Evolutionary conservation across 2,329 filamentous ascomycete genomes (phyloP), one percentile per base, ranked within the genome.

Genomic region (Elsinoe ampelina): DNA sequence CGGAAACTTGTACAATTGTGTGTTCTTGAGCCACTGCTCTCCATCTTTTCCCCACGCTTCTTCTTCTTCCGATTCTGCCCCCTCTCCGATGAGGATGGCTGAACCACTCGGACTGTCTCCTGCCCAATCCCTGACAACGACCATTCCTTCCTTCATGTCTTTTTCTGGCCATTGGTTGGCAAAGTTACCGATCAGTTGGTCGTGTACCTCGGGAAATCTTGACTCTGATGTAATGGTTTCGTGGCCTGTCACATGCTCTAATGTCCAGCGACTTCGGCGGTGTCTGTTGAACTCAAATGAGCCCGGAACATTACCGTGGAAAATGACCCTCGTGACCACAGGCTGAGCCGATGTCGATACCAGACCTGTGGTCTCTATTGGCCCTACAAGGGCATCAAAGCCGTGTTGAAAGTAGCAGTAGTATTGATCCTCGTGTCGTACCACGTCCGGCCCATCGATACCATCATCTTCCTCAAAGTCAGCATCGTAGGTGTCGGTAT

Each of bases 371-470:
- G 59, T 5, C 15, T 41, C 47, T 22, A 5, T 38, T 0, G 88
- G 83, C 0, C 92, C 95, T n/a, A 98, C 81, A 4, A 97, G 78
- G 8, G 96, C 81, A 70, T 98, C 93, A 66, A 98, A 95, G 1
- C 93, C 93, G 60, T 95, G 85, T 62, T 92, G 86, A 68, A 96
- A 98, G 70, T 98, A 98, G 69, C 97, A 97, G 72, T 93, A 96
- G 69, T 97, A 98, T 36, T 76, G 72, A 67, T 95, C 89, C 3
- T 83, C 80, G 1, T 71, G 70, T 54, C 83, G 83, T 42, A 82
- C 79, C 13, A 82, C 68, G 2, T 74, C 79, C 58, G 80, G 80
- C 19, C 80, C 76, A 34, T 77, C 65, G 1, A 62, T 63, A 30
- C 64, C 63, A 59, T 71, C 68, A 32, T 77, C 75, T 5, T 68